These are phyloP conservation scores for Mortierella sp. DNA, from an alignment of 371 early-diverging fungal genomes.

Conservation along the genomic window DNA sequence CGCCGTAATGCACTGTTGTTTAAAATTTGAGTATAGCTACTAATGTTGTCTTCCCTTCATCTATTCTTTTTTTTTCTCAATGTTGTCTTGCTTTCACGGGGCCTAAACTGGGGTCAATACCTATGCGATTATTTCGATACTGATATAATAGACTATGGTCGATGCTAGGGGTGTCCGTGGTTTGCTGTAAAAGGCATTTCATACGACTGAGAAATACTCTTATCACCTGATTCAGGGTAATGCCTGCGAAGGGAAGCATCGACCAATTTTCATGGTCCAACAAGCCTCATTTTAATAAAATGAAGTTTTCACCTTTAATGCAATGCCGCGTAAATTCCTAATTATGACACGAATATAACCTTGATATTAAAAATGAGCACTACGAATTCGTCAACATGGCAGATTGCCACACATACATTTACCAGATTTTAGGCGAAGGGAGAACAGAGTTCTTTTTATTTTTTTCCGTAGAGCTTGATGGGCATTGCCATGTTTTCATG, in stretches of 20 bases:
- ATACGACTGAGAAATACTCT: slow-evolving; percentile 69
- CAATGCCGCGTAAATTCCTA: no score
- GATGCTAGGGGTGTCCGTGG: slow-evolving; percentile 65
- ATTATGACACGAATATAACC: no score
- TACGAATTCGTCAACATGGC: no score
- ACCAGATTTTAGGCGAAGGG: no score
- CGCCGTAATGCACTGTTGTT: not conserved
- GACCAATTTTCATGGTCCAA: slow-evolving; percentile 24
- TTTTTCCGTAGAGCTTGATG: not conserved
- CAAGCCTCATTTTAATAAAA: no score
- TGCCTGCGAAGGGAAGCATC: slow-evolving; percentile 70
- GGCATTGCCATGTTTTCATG: not conserved
- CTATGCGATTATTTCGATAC: not conserved
- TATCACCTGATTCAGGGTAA: slow-evolving; percentile 68
- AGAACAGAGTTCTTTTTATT: no score
- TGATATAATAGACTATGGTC: slow-evolving; percentile 41
- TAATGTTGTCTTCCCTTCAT: not conserved
- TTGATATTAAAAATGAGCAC: no score
- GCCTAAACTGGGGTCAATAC: not conserved
- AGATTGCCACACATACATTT: no score
- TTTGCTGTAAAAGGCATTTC: slow-evolving; percentile 25
- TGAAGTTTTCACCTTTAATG: no score
- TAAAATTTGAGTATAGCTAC: no score
- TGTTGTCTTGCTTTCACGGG: not conserved
- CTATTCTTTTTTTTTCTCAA: not conserved